Conservation (phyloP, 257 asterid genomes). For the Jaltomata sinuosa region DNA sequence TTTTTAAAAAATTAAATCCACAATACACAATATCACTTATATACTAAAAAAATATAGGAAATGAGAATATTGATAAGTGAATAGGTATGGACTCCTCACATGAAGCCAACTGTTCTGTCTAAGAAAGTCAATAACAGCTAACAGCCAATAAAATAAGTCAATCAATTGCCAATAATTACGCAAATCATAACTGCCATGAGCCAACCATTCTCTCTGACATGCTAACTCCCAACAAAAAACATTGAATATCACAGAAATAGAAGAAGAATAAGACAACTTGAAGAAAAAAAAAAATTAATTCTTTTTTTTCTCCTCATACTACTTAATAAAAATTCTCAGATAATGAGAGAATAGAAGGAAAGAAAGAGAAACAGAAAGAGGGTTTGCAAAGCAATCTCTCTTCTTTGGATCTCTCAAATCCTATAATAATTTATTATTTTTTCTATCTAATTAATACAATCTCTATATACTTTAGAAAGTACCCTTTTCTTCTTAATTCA, state of each 20-base stretch:
- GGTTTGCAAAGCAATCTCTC: constrained; percentile 33
- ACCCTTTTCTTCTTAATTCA: constrained; percentile 11
- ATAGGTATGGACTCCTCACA: not conserved
- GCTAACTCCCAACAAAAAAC: constrained; percentile 16
- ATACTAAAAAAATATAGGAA: not conserved
- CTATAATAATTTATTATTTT: not conserved
- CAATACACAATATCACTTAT: not conserved
- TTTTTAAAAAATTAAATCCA: not conserved
- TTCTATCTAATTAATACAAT: not conserved
- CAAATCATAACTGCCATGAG: constrained; percentile 2
- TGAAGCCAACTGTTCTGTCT: constrained; percentile 10
- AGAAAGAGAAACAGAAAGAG: constrained; percentile 18
- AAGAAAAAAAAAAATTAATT: not conserved
- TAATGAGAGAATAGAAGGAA: not conserved
- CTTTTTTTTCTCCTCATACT: not conserved
- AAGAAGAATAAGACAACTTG: not conserved
- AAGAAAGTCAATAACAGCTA: constrained; percentile 8
- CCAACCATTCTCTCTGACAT: constrained; percentile 18
- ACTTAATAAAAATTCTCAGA: not conserved
- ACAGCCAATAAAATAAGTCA: constrained; percentile 14
- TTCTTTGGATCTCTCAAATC: constrained; percentile 25
- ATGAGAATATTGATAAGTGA: not conserved
- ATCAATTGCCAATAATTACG: constrained; percentile 24
- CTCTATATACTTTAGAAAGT: constrained; percentile 2
- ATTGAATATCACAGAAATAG: not conserved